Conservation (phyloP, 2,329 filamentous ascomycete species). For the Tolypocladium inflatum region DNA sequence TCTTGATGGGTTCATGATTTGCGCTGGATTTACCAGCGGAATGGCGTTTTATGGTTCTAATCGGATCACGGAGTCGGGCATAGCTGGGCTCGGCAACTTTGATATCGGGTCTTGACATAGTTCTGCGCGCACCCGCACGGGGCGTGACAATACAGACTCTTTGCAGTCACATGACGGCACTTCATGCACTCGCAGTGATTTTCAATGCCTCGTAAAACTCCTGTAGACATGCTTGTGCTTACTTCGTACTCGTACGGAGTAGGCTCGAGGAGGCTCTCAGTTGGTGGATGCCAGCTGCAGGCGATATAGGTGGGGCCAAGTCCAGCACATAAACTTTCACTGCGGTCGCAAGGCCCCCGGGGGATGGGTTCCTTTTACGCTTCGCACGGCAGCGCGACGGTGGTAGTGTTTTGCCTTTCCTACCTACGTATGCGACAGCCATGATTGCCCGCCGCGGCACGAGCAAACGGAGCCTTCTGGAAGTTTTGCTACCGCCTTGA, state of each 20-base stretch:
- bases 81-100: conserved; percentile 7
- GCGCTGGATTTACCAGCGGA: conserved; percentile 61
- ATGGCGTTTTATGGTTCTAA: conserved; percentile 14
- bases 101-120: conserved; percentile 1
- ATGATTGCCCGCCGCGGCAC: background rate
- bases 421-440: background rate
- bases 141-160: background rate
- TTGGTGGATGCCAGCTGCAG: background rate
- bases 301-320: background rate
- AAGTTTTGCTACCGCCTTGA: background rate
- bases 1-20: conserved; percentile 42
- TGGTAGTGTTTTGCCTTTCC: background rate
- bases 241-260: too few species aligned
- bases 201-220: background rate
- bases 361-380: background rate
- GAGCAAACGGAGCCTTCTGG: background rate
- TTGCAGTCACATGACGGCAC: background rate
- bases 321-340: background rate
- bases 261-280: background rate
- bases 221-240: too few species aligned
- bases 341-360: too few species aligned
- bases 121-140: conserved; percentile 2
- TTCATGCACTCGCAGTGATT: background rate
- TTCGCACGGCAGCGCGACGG: background rate
- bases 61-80: conserved; percentile 9